Percentiles rank a stretch among this genome's conserved stretches.
phyloP scores from a whole-genome alignment of 2,329 filamentous ascomycete species.

The Coleophoma cylindrospora region DNA sequence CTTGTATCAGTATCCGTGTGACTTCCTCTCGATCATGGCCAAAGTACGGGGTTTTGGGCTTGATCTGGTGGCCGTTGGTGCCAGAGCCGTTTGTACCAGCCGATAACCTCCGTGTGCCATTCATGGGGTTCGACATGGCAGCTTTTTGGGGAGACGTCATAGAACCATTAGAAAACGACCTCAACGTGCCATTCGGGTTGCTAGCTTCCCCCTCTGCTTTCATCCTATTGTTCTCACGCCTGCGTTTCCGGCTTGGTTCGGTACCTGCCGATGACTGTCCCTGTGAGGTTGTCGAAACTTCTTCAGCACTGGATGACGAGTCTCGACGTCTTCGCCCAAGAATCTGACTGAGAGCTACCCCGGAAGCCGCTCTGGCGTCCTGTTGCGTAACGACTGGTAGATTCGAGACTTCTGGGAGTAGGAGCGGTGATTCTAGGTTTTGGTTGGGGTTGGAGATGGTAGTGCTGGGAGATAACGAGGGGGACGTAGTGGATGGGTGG shows the following conservation, averaged over 20 bases:
- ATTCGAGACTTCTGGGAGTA: not conserved
- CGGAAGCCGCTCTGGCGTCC: constrained; percentile 29
- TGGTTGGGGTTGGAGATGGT: constrained; percentile 35
- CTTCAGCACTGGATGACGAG: constrained; percentile 31
- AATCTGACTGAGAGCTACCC: constrained; percentile 29
- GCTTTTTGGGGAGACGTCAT: constrained; percentile 37
- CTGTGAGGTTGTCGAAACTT: constrained; percentile 4
- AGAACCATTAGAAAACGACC: constrained; percentile 52
- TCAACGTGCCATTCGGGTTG: constrained; percentile 48
- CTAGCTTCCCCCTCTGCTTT: constrained; percentile 52
- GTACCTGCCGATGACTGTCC: constrained; percentile 4
- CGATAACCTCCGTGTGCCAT: constrained; percentile 42
- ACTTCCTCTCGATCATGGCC: constrained; percentile 92
- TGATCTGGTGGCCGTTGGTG: constrained; percentile 21
- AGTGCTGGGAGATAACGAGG: constrained; percentile 42
- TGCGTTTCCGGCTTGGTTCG: constrained; percentile 49
- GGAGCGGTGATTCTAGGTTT: constrained; percentile 15
- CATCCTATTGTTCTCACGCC: constrained; percentile 54
- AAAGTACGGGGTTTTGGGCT: constrained; percentile 49
- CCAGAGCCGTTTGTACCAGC: constrained; percentile 51
- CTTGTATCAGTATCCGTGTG: constrained; percentile 87
- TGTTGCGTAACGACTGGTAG: constrained; percentile 22
- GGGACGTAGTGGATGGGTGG: constrained; percentile 53
- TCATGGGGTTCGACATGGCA: constrained; percentile 32
- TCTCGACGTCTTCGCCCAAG: constrained; percentile 52